A percentile compares a stretch with the other conserved stretches of the same genome.
phyloP scores from a whole-genome alignment of 2,329 filamentous ascomycete species.

The Elsinoe batatas region DNA sequence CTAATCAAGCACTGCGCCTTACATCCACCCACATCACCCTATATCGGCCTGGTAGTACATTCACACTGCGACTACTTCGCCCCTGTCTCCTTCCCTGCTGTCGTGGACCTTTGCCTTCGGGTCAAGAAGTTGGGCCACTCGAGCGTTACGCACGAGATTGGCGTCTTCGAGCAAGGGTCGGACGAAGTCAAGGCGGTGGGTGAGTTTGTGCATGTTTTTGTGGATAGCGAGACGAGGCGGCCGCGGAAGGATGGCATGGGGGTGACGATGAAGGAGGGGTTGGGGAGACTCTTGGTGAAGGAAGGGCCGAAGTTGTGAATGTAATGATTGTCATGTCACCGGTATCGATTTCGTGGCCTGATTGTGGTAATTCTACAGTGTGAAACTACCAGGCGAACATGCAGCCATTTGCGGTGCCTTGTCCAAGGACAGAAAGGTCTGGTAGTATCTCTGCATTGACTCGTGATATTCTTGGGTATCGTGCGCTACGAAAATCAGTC shows the following conservation, averaged over 20 bases:
- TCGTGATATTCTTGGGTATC: too few relatives aligned
- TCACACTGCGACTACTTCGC: conserved; percentile 79
- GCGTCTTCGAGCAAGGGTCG: conserved; percentile 66
- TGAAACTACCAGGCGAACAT: too few relatives aligned
- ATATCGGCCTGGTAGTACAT: conserved; percentile 77
- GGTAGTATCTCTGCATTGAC: not conserved
- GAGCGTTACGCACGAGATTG: conserved; percentile 84
- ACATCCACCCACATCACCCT: conserved; percentile 56
- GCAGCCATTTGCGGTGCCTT: not conserved
- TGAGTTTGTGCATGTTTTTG: conserved; percentile 79
- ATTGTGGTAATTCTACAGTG: not conserved
- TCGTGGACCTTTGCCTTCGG: conserved; percentile 70
- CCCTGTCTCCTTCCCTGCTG: conserved; percentile 68
- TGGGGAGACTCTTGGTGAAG: conserved; percentile 23
- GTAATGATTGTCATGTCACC: not conserved
- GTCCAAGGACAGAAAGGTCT: not conserved
- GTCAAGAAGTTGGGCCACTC: conserved; percentile 77
- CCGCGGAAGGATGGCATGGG: conserved; percentile 59
- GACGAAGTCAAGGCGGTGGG: conserved; percentile 74
- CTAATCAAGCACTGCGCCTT: conserved; percentile 70
- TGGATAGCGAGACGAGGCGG: conserved; percentile 61
- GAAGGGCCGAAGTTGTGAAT: conserved; percentile 15
- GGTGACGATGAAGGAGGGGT: conserved; percentile 40
- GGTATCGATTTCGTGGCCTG: not conserved
- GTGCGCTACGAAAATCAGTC: too few relatives aligned